These are phyloP conservation scores for Zygnema circumcarinatum DNA, from an alignment of 139 green algal genomes.

Conservation along the genomic window DNA sequence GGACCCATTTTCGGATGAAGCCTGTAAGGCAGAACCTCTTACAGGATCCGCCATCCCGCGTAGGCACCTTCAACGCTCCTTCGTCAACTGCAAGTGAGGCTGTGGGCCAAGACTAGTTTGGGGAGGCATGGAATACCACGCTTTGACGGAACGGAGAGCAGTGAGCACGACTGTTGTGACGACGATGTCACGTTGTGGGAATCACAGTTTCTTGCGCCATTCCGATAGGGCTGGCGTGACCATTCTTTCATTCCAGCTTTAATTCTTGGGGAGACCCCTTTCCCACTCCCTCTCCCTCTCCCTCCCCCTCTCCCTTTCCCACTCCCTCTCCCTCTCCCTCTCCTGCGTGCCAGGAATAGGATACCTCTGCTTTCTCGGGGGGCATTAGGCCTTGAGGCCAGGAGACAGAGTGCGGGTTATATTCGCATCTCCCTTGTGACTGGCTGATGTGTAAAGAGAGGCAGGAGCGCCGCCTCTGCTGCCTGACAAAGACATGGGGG, in stretches of 20 bases:
- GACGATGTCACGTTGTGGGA: not conserved
- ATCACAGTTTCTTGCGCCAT: not conserved
- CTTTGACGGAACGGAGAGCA: too few relatives aligned
- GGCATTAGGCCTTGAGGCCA: too few relatives aligned
- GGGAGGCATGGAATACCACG: too few relatives aligned
- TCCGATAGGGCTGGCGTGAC: not conserved
- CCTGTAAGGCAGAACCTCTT: not conserved
- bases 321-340: not conserved
- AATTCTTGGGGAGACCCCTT: not conserved
- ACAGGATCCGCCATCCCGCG: not conserved
- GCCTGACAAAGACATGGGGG: too few relatives aligned
- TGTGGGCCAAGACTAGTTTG: too few relatives aligned
- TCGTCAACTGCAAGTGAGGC: too few relatives aligned
- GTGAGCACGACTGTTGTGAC: not conserved
- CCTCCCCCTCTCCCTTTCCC: not conserved
- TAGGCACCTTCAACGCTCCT: too few relatives aligned
- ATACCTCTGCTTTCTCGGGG: too few relatives aligned
- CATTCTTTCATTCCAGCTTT: not conserved
- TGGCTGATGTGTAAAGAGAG: too few relatives aligned
- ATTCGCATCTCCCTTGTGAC: too few relatives aligned
- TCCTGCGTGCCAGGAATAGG: not conserved
- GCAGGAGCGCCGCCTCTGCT: too few relatives aligned
- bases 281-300: not conserved
- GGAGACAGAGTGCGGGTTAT: too few relatives aligned
- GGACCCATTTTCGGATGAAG: not conserved